phyloP scores from a whole-genome alignment of 306 rosid species.

The Ammopiptanthus mongolicus region DNA sequence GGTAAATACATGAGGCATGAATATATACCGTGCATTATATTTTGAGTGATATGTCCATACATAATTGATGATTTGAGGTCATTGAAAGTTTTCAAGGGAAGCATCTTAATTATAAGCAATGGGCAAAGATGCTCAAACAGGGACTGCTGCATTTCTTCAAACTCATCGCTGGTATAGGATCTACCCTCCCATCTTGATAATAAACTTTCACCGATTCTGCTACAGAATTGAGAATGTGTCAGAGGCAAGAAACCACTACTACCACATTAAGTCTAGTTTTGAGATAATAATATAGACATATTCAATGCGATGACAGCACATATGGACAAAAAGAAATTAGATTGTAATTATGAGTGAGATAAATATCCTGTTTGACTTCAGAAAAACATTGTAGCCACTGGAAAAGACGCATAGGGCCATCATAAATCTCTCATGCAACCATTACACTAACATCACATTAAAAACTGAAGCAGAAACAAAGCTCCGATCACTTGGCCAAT shows the following conservation, averaged over 20 bases:
- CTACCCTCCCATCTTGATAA: conserved; percentile 42
- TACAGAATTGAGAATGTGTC: conserved; percentile 11
- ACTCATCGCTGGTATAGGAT: conserved; percentile 46
- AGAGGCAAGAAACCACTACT: conserved; percentile 13
- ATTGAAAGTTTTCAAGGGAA: conserved; percentile 73
- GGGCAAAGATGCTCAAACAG: conserved; percentile 91
- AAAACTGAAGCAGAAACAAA: not conserved
- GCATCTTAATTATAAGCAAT: conserved; percentile 77
- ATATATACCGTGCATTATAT: conserved; percentile 38
- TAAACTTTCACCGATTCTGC: conserved; percentile 60
- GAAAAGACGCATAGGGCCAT: not conserved
- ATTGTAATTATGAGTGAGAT: not conserved
- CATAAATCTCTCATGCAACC: not conserved
- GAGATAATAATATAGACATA: not conserved
- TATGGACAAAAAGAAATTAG: not conserved
- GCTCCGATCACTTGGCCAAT: not conserved
- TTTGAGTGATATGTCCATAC: conserved; percentile 55
- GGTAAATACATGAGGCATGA: conserved; percentile 18
- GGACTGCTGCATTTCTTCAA: conserved; percentile 47
- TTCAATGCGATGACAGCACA: not conserved
- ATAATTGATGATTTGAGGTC: conserved; percentile 54
- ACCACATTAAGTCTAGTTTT: conserved; percentile 2
- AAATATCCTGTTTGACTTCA: no score
- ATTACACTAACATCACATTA: not conserved
- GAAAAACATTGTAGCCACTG: not conserved